Evolutionary conservation across 768 basidiomycete species (phyloP).

Genomic region (Cystofilobasidium bisporidii): DNA sequence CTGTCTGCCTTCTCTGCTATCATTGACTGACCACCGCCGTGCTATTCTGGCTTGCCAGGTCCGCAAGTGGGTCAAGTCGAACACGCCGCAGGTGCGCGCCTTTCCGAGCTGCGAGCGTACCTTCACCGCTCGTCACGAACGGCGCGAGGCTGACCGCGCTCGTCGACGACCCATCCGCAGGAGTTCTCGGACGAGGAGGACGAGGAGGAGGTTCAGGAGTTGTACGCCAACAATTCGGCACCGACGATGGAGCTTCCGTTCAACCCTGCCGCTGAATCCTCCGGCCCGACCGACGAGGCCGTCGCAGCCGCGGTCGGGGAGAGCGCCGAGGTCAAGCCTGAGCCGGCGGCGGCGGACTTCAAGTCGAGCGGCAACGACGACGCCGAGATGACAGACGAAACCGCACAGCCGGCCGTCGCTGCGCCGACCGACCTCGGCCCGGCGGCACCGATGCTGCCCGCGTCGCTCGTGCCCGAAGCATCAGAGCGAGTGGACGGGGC

Average conservation of each 20-base stretch:
- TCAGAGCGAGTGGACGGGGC: background rate
- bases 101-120: background rate
- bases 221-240: conserved; percentile 1
- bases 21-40: no score
- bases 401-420: background rate
- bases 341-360: background rate
- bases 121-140: no score
- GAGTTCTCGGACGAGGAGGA: conserved; percentile 9
- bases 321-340: background rate
- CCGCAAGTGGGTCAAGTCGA: conserved; percentile 6
- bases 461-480: background rate
- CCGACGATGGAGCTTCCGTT: conserved; percentile 4
- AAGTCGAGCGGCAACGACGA: background rate
- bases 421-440: background rate
- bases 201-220: background rate
- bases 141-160: background rate
- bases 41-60: background rate
- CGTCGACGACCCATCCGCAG: background rate
- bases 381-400: background rate
- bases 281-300: background rate
- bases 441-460: background rate
- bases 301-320: background rate
- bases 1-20: no score
- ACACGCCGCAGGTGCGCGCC: background rate
- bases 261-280: background rate